A percentile compares a stretch with the other conserved stretches of the same genome.
phyloP scores from a whole-genome alignment of 169 alveolate species.

The Eimeria praecox region DNA sequence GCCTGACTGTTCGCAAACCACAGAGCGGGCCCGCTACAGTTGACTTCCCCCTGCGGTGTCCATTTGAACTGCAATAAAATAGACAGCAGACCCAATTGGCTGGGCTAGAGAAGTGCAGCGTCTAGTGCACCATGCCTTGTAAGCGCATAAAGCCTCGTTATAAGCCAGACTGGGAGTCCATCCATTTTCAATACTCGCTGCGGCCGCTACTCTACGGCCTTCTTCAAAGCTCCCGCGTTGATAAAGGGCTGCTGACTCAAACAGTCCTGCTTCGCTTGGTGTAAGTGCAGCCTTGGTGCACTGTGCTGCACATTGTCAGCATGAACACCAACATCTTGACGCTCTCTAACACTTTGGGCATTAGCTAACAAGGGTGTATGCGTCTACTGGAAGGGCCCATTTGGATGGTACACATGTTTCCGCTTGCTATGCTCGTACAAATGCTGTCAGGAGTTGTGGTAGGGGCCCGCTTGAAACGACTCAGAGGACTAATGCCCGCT shows the following conservation, averaged over 20 bases:
- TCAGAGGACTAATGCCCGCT: not conserved
- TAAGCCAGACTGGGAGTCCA: constrained; percentile 63
- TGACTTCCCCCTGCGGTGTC: not conserved
- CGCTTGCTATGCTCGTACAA: not conserved
- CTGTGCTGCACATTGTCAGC: not conserved
- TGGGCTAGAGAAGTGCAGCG: not conserved
- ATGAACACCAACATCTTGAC: not conserved
- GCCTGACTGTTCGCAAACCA: not conserved
- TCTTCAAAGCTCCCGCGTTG: constrained; percentile 51
- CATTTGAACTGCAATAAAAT: not conserved
- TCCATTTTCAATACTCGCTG: not conserved
- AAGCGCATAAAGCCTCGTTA: constrained; percentile 71
- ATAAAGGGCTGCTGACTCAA: constrained; percentile 45
- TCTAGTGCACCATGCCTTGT: constrained; percentile 15
- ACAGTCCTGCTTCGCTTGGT: constrained; percentile 31
- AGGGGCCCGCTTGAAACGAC: not conserved
- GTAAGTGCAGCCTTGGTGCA: not conserved
- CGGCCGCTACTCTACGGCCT: constrained; percentile 65
- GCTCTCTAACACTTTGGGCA: not conserved
- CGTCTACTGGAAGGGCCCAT: not conserved
- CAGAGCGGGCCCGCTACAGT: not conserved
- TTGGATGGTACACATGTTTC: not conserved
- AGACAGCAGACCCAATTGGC: not conserved
- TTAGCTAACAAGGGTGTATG: not conserved
- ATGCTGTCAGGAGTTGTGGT: not conserved